phyloP scores from a whole-genome alignment of 2,329 filamentous ascomycete genomes.

The Sporothrix curviconia region DNA sequence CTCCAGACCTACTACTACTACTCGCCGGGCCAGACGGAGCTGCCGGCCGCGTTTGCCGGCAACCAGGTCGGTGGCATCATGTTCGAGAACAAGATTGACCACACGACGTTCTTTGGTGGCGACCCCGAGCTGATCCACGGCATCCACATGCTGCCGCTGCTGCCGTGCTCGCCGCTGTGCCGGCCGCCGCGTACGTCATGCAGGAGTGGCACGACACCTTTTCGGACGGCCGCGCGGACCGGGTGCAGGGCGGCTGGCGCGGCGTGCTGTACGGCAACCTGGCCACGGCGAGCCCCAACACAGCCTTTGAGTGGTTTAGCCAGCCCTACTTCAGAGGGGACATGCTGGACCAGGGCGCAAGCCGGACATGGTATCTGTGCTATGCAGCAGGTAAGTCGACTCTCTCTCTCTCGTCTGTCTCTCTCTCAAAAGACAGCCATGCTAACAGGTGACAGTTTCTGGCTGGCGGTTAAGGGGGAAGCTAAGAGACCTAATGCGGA shows the following conservation, averaged over 20 bases:
- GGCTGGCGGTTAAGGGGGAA: no score
- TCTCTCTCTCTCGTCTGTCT: neutral
- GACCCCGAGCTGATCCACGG: slow-evolving; percentile 67
- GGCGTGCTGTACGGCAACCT: slow-evolving; percentile 79
- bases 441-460: no score
- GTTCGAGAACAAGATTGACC: slow-evolving; percentile 94
- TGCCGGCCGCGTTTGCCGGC: slow-evolving; percentile 69
- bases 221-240: slow-evolving; percentile 56
- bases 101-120: slow-evolving; percentile 80
- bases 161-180: slow-evolving; percentile 60
- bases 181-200: slow-evolving; percentile 62
- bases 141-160: slow-evolving; percentile 77
- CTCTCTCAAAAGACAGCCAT: neutral
- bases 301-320: slow-evolving; percentile 70
- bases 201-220: slow-evolving; percentile 85
- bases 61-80: slow-evolving; percentile 70
- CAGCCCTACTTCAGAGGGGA: slow-evolving; percentile 55
- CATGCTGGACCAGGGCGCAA: slow-evolving; percentile 77
- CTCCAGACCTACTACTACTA: slow-evolving; percentile 81
- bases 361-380: slow-evolving; percentile 77
- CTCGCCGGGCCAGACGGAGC: slow-evolving; percentile 56
- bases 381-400: slow-evolving; percentile 61
- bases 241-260: slow-evolving; percentile 71
- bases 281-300: slow-evolving; percentile 64
- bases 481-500: no score